Conservation (phyloP, 2,329 filamentous ascomycete species). For the Curvularia lunata region DNA sequence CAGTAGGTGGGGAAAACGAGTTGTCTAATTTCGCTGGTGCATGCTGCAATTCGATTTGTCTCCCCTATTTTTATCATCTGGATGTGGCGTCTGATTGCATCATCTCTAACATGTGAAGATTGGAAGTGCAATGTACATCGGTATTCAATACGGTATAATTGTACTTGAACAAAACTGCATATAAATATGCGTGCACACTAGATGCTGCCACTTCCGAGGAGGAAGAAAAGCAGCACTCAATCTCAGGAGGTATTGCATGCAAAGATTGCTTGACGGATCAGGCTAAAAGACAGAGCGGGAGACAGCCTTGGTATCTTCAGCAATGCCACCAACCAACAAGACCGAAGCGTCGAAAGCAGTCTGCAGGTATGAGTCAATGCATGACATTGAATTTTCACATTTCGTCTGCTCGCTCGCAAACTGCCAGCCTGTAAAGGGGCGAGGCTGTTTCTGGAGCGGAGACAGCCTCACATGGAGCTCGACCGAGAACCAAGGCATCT, state of each 20-base stretch:
- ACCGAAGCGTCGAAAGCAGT: not conserved
- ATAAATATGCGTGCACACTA: not conserved
- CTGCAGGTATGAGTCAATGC: slow-evolving; percentile 2
- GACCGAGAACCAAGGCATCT: not conserved
- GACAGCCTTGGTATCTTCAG: not conserved
- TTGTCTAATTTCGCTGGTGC: not conserved
- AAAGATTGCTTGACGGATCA: not conserved
- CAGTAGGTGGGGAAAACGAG: not conserved
- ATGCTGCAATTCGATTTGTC: not conserved
- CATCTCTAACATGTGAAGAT: not conserved
- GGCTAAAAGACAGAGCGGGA: not conserved
- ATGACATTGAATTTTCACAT: not conserved
- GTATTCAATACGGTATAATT: not conserved
- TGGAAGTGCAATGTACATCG: not conserved
- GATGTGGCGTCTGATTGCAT: not conserved
- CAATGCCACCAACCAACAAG: not conserved
- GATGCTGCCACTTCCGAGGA: not conserved
- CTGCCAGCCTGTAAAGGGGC: not conserved
- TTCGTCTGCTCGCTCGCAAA: not conserved
- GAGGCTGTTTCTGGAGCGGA: not conserved
- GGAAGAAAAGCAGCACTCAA: not conserved
- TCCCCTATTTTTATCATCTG: not conserved
- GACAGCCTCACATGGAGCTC: not conserved
- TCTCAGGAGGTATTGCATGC: not conserved
- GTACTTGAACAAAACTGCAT: not conserved